Percentiles rank a stretch among this genome's conserved stretches.
Evolutionary conservation across 345 rosid species (phyloP).

Genomic region (Clarkia xantiana): DNA sequence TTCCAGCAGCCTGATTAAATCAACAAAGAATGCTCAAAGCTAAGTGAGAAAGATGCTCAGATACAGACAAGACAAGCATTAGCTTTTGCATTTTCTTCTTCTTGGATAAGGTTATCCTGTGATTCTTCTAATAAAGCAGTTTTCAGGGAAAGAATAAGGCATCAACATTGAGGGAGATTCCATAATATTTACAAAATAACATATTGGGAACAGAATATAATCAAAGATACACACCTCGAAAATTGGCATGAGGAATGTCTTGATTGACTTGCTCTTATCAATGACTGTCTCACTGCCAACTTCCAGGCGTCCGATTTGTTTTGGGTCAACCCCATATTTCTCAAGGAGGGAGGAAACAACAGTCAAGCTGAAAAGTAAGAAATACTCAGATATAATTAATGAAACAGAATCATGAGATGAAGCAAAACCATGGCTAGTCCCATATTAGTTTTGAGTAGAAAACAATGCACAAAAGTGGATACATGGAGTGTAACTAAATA

Average conservation of each 20-base stretch:
- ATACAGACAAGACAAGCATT: not conserved
- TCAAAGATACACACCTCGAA: slow-evolving; percentile 58
- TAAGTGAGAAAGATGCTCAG: not conserved
- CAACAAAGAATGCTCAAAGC: slow-evolving; percentile 6
- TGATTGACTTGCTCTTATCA: slow-evolving; percentile 98
- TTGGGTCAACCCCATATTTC: slow-evolving; percentile 82
- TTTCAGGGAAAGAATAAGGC: too few relatives aligned
- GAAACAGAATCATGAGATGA: not conserved
- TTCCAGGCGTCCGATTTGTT: slow-evolving; percentile 88
- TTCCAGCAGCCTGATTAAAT: slow-evolving; percentile 68
- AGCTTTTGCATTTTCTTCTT: too few relatives aligned
- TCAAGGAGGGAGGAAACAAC: slow-evolving; percentile 83
- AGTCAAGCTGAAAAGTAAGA: slow-evolving; percentile 46
- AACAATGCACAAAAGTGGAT: not conserved
- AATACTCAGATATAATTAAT: slow-evolving; percentile 3
- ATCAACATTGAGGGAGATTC: not conserved
- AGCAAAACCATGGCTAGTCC: not conserved
- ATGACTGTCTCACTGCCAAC: slow-evolving; percentile 99
- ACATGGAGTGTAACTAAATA: not conserved
- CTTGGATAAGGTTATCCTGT: too few relatives aligned
- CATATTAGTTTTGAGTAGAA: not conserved
- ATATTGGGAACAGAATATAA: not conserved
- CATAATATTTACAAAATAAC: not conserved
- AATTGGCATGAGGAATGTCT: slow-evolving; percentile 95
- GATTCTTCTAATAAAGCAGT: too few relatives aligned